phyloP scores from a whole-genome alignment of 441 rosid genomes.

The Populus hybrid region DNA sequence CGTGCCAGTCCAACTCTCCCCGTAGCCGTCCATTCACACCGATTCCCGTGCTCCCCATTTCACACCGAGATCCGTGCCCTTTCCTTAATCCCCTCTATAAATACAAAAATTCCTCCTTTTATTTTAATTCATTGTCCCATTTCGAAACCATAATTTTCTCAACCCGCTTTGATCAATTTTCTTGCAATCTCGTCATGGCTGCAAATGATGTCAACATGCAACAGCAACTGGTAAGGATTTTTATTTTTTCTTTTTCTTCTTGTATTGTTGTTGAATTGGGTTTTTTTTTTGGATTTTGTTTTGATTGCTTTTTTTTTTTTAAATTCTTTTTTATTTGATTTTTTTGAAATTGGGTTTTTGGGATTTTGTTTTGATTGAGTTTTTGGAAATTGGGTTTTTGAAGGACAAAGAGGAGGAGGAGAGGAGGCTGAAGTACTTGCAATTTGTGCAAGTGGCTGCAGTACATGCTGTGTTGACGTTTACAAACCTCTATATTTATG shows the following conservation, averaged over 20 bases:
- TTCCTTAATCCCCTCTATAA: background rate
- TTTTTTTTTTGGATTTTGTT: background rate
- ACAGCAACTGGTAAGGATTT: slow-evolving; percentile 37
- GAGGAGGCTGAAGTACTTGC: slow-evolving; percentile 71
- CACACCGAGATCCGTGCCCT: background rate
- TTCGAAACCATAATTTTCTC: background rate
- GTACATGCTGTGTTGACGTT: slow-evolving; percentile 57
- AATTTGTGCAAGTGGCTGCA: slow-evolving; percentile 83
- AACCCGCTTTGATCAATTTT: too few species aligned
- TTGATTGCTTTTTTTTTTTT: too few species aligned
- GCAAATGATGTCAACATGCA: slow-evolving; percentile 32
- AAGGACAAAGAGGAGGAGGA: slow-evolving; percentile 51
- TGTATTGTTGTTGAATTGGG: background rate
- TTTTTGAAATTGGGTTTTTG: background rate
- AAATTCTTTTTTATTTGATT: too few species aligned
- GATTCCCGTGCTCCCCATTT: background rate
- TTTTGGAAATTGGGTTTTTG: slow-evolving; percentile 21
- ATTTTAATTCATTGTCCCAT: background rate
- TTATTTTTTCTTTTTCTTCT: background rate
- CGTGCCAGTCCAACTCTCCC: background rate
- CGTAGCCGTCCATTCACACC: background rate
- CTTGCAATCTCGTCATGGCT: slow-evolving; percentile 29
- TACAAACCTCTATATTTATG: slow-evolving; percentile 55
- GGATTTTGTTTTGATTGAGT: background rate
- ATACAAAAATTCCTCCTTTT: background rate